These are phyloP conservation scores for Pythium folliculosum DNA, from an alignment of 352 stramenopile genomes.

Conservation along the genomic window DNA sequence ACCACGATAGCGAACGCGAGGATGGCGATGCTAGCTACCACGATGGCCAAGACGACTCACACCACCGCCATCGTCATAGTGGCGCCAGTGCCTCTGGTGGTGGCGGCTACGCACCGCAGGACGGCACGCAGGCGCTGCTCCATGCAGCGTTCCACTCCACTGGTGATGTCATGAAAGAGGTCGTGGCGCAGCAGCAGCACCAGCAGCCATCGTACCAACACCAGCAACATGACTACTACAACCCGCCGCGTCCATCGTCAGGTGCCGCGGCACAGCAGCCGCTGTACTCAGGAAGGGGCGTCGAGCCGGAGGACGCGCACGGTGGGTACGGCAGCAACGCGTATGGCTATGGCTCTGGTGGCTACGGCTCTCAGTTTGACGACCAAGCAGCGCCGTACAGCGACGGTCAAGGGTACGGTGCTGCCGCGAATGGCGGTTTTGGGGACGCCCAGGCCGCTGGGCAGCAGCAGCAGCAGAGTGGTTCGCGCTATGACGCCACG, in stretches of 20 bases:
- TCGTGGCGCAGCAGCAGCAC: constrained; percentile 52
- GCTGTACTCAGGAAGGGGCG: constrained; percentile 50
- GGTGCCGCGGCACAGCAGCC: constrained; percentile 14
- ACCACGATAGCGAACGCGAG: constrained; percentile 24
- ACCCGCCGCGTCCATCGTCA: neutral
- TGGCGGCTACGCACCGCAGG: constrained; percentile 30
- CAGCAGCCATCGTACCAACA: constrained; percentile 34
- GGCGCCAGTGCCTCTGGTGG: constrained; percentile 21
- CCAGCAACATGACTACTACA: constrained; percentile 19
- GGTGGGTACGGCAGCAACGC: constrained; percentile 17
- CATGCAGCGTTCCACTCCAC: constrained; percentile 75
- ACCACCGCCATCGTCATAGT: constrained; percentile 25
- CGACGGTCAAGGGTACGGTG: constrained; percentile 7
- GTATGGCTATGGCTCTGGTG: constrained; percentile 32
- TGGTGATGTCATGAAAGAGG: constrained; percentile 73
- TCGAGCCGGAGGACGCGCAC: constrained; percentile 67
- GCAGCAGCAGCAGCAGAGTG: constrained; percentile 10
- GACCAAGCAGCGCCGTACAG: constrained; percentile 26
- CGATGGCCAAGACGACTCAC: constrained; percentile 23
- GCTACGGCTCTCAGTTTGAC: constrained; percentile 32
- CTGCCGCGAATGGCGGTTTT: constrained; percentile 19
- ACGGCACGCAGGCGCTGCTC: constrained; percentile 68
- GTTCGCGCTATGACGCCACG: constrained; percentile 16
- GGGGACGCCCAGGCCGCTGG: constrained; percentile 13
- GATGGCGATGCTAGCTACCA: constrained; percentile 24